Percentiles rank a stretch among this genome's conserved stretches.
Conservation (phyloP, 1,284 basidiomycete genomes). For the Ceratobasidium theobromae region DNA sequence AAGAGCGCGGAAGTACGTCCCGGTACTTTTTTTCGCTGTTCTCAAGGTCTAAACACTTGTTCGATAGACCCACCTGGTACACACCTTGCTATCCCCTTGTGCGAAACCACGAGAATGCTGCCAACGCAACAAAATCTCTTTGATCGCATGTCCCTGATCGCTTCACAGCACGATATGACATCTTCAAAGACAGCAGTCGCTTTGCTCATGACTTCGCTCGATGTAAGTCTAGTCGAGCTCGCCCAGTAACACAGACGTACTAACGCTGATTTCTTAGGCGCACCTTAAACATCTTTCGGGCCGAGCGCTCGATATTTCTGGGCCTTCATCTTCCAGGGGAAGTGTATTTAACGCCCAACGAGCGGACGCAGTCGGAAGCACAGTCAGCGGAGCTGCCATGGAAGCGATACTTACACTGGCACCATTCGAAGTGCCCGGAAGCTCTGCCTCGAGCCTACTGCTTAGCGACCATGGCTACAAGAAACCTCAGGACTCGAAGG, state of each 20-base stretch:
- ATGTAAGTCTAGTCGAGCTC: constrained; percentile 49
- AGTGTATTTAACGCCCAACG: constrained; percentile 69
- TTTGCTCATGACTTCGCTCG: constrained; percentile 72
- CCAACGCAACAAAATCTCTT: constrained; percentile 69
- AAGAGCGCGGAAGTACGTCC: constrained; percentile 28
- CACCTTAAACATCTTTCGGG: constrained; percentile 80
- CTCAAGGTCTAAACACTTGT: constrained; percentile 1
- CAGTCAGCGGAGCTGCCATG: constrained; percentile 59
- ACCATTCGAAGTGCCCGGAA: constrained; percentile 72
- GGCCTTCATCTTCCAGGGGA: constrained; percentile 67
- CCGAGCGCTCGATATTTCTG: constrained; percentile 63
- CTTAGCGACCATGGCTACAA: constrained; percentile 36
- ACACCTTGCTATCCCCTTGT: constrained; percentile 65
- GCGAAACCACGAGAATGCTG: constrained; percentile 65
- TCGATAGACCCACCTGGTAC: constrained; percentile 65
- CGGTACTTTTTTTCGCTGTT: not conserved
- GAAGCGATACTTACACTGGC: constrained; percentile 71
- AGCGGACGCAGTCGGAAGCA: constrained; percentile 49
- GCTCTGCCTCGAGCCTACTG: constrained; percentile 70
- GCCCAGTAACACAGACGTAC: not conserved
- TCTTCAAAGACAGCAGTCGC: constrained; percentile 64
- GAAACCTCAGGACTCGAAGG: not conserved
- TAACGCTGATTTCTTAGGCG: constrained; percentile 49
- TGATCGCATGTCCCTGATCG: constrained; percentile 76
- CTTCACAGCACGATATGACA: constrained; percentile 68